Base-by-base conservation (phyloP, 768 basidiomycete genomes). In the Auricularia sp. region DNA sequence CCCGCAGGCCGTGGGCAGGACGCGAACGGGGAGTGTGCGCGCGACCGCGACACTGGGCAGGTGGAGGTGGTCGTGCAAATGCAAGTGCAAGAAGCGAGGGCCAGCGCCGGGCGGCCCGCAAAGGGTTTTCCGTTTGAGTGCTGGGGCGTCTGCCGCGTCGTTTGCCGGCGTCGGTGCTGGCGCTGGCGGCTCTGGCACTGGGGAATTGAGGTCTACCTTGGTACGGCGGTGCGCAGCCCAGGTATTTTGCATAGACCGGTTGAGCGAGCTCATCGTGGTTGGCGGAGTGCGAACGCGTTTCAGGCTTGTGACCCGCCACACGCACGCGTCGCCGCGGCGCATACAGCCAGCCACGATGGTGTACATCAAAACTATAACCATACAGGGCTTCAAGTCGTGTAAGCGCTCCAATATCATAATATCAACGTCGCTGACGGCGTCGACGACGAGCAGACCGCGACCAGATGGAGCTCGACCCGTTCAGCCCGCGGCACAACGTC, bases 371-470 rank as follows among this genome's bases (percentile, higher is more conserved):
- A 92, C 92, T 21, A 76, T 93, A 36, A 93, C 92, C 1, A 89
- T 94, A 65, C 88, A 93, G 75, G 95, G 95, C 65, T 98, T 99
- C 83, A 99, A 99, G 77, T 97, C 94, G n/a, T 99, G 89, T 90
- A 72, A 69, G n/a, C n/a, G n/a, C n/a, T n/a, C n/a, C n/a, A n/a
- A n/a, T n/a, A n/a, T n/a, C n/a, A n/a, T n/a, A n/a, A n/a, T n/a
- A n/a, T n/a, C n/a, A n/a, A n/a, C n/a, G n/a, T n/a, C n/a, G n/a
- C n/a, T n/a, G 11, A 35, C n/a, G 36, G 35, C 11, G 43, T 63
- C 36, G 23, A 29, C 29, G 29, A 29, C 29, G 29, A 29, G 66
- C 68, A 91, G 89, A 92, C 72, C 84, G 89, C 66, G 91, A 93
- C 78, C 90, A 93, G 72, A 92, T 88, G 0, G 87, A 90, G 70